Conservation (phyloP, 768 basidiomycete genomes). For the Boletales sp. region DNA sequence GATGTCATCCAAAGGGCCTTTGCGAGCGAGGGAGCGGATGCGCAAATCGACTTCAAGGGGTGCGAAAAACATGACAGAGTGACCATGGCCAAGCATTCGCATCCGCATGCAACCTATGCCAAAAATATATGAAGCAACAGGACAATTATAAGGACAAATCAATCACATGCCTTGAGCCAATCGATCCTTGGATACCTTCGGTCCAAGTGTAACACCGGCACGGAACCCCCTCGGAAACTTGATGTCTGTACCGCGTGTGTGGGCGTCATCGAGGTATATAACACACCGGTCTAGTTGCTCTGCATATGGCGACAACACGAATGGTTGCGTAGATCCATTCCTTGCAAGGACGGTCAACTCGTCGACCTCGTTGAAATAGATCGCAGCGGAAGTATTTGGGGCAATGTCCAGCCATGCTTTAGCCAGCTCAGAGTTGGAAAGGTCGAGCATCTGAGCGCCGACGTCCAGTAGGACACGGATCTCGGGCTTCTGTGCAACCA, state of each 20-base stretch:
- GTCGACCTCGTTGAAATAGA: constrained; percentile 17
- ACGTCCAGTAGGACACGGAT: constrained; percentile 29
- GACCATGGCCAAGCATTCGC: constrained; percentile 12
- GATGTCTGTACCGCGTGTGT: constrained; percentile 12
- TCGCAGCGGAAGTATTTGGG: constrained; percentile 13
- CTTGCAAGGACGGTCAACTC: background rate
- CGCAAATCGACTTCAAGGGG: constrained; percentile 22
- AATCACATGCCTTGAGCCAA: constrained; percentile 6
- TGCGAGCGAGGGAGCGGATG: constrained; percentile 30
- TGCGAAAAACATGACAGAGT: too few species aligned
- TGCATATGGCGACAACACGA: too few species aligned
- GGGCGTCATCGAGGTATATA: constrained; percentile 12
- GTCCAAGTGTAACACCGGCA: constrained; percentile 7
- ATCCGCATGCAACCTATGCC: constrained; percentile 51
- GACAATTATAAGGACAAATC: too few species aligned
- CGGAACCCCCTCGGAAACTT: constrained; percentile 11
- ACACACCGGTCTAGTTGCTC: too few species aligned
- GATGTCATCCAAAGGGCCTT: background rate
- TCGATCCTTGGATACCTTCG: background rate
- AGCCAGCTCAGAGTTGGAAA: constrained; percentile 38
- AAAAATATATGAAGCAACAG: background rate
- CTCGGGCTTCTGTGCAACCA: constrained; percentile 30
- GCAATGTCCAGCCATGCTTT: constrained; percentile 34
- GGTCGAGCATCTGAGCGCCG: constrained; percentile 39
- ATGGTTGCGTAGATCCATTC: too few species aligned